Evolutionary conservation across 169 alveolate species (phyloP), one percentile per base, ranked within the genome.

Genomic region (Babesia bigemina): DNA sequence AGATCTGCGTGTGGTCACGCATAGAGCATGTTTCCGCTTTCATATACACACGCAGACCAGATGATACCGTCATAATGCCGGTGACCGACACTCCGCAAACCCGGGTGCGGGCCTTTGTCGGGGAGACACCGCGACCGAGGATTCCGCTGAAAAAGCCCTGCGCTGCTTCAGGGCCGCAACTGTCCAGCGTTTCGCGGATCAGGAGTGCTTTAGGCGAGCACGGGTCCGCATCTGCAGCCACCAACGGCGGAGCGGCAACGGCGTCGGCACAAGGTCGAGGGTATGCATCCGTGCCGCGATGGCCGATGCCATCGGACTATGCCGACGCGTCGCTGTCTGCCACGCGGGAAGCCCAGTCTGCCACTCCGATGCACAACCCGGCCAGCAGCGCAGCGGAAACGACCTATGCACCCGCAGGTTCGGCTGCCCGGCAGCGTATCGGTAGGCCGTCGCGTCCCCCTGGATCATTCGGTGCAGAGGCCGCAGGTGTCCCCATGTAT

Each of bases 51-150:
- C 39, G 55, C 56, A 61, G 53, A 50, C 50, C 70, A 29, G 16
- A 22, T 52, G 14, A 47, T 50, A 50, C 11, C 50, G 53, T 13
- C 12, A 67, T 42, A 65, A 53, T 55, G 65, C 58, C 66, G 2
- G 56, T n/a, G 14, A 26, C 65, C 21, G 76, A 67, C 55, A 67
- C 66, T 16, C 76, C 76, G 11, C 76, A 67, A 19, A 48, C 53
- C 36, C 29, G 76, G 13, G 76, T 29, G 57, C 49, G 76, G n/a
- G 55, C 58, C n/a, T 67, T 52, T 22, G 76, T 67, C 57, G 76
- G 76, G 0, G 76, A 67, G 60, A 67, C 76, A 14, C 76, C 76
- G 0, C 33, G 76, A 22, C 76, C 76, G 17, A 65, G 76, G 44
- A 52, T 67, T 2, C 75, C 76, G 39, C 56, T 10, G 17, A 33